A percentile compares a stretch with the other conserved stretches of the same genome.
phyloP scores from a whole-genome alignment of 2,329 filamentous ascomycete species.

The Ophiostoma perfectum region DNA sequence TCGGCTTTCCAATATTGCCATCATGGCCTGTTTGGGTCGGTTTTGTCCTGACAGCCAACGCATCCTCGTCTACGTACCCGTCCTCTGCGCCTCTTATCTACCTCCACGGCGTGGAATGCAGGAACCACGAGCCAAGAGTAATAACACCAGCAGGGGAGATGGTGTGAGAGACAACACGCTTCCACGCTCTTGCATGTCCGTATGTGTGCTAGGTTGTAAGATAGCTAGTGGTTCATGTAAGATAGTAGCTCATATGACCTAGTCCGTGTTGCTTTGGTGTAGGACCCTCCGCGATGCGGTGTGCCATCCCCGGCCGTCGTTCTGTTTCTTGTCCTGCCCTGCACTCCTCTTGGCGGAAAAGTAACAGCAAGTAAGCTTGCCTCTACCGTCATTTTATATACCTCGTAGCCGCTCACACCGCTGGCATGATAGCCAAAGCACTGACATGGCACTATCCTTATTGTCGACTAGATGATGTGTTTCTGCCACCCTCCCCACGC shows the following conservation, averaged over 20 bases:
- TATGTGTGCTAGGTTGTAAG: neutral
- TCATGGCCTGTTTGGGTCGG: too few relatives aligned
- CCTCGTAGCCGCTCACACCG: neutral
- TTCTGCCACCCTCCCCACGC: neutral
- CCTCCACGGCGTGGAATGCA: too few relatives aligned
- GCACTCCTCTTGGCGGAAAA: neutral
- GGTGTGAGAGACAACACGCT: too few relatives aligned
- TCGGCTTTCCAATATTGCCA: neutral
- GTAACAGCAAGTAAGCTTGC: neutral
- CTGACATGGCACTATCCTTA: neutral
- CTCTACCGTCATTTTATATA: neutral
- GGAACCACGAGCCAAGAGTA: too few relatives aligned
- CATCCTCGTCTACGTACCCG: too few relatives aligned
- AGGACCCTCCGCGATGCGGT: neutral
- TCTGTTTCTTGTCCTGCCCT: too few relatives aligned
- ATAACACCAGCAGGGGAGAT: too few relatives aligned
- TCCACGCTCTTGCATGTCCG: neutral
- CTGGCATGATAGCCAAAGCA: neutral
- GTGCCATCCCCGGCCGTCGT: neutral
- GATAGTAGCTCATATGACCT: neutral
- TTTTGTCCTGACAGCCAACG: neutral
- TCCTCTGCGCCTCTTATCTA: too few relatives aligned
- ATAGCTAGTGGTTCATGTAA: neutral
- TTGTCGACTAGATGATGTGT: neutral
- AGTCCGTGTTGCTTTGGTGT: neutral